Evolutionary conservation across 2,329 filamentous ascomycete species (phyloP).

Genomic region (Claviceps sp.): DNA sequence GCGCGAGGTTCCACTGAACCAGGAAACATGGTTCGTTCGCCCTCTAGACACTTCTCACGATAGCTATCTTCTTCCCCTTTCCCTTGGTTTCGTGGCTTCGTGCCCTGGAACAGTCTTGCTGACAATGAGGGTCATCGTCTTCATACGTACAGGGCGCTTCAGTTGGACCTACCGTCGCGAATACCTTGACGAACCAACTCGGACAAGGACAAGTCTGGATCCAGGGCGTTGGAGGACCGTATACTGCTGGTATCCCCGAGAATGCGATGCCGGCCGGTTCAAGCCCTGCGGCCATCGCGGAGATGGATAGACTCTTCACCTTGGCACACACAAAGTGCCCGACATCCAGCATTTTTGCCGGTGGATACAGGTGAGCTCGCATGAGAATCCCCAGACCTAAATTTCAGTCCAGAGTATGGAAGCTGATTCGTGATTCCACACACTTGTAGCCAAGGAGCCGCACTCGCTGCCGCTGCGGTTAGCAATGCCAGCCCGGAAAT

Average conservation of each 20-base stretch:
- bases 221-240: conserved; percentile 29
- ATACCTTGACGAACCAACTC: conserved; percentile 15
- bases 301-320: conserved; percentile 26
- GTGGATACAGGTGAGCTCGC: conserved; percentile 19
- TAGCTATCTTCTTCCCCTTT: neutral
- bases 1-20: conserved; percentile 25
- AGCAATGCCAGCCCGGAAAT: conserved; percentile 17
- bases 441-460: conserved; percentile 24
- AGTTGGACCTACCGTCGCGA: conserved; percentile 16
- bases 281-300: conserved; percentile 22
- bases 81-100: neutral
- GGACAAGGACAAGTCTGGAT: conserved; percentile 21
- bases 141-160: neutral
- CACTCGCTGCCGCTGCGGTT: conserved; percentile 27
- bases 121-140: neutral
- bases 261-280: conserved; percentile 27
- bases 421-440: neutral
- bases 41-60: neutral
- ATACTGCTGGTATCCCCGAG: conserved; percentile 20
- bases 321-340: conserved; percentile 29
- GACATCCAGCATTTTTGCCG: conserved; percentile 26
- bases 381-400: neutral
- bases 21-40: conserved; percentile 25
- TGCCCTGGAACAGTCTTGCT: no score
- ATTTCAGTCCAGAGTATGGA: neutral